Evolutionary conservation across 768 basidiomycete species (phyloP).

Genomic region (Kwoniella pini): DNA sequence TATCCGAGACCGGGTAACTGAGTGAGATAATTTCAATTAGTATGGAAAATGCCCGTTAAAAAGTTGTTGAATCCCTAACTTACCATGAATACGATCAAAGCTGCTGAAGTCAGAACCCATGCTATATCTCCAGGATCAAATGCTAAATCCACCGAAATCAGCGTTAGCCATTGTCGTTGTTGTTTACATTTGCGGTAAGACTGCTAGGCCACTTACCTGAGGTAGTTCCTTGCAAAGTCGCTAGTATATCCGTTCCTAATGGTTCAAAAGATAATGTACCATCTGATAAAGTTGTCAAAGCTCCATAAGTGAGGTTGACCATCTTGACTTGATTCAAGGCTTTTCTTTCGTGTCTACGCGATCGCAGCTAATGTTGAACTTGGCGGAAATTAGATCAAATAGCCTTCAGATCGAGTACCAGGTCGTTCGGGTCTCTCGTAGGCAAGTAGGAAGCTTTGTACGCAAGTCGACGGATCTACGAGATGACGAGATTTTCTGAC

Average conservation of each 20-base stretch:
- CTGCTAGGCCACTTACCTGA: constrained; percentile 25
- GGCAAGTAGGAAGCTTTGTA: no score
- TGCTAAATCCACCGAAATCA: neutral
- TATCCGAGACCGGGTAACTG: constrained; percentile 52
- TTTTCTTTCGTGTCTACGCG: neutral
- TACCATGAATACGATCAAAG: constrained; percentile 50
- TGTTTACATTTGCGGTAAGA: no score
- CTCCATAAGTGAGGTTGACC: constrained; percentile 42
- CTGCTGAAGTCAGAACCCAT: constrained; percentile 40
- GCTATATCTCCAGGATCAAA: constrained; percentile 49
- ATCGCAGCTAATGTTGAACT: neutral
- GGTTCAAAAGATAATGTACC: constrained; percentile 24
- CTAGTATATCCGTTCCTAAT: constrained; percentile 38
- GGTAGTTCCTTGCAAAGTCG: constrained; percentile 16
- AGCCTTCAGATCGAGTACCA: no score
- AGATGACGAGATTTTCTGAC: no score
- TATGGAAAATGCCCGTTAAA: neutral
- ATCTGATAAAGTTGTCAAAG: constrained; percentile 16
- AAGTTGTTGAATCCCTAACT: constrained; percentile 13
- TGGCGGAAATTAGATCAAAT: no score
- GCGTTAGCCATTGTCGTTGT: neutral
- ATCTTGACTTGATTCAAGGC: constrained; percentile 1
- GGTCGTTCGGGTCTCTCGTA: no score
- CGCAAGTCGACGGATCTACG: no score
- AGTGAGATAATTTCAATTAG: neutral